Base-by-base conservation (phyloP, 345 rosid genomes). In the Mercurialis annua region DNA sequence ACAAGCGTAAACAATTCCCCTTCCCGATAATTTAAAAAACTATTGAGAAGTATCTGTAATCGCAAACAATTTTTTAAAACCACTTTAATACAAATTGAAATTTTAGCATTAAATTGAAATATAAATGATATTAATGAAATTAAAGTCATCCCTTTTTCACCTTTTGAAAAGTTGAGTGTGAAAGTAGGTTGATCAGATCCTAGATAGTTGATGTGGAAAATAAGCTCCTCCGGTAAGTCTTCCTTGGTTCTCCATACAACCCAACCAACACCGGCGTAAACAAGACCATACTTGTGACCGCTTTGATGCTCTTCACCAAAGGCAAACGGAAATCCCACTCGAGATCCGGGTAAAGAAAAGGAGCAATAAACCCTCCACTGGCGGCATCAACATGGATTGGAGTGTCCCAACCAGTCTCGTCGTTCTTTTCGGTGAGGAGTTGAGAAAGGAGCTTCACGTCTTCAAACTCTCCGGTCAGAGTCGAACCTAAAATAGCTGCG, bases 221-320 rank as follows among this genome's bases (percentile, higher is more conserved):
- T 34, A 14, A 71, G 74, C 36, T 71, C 69, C 20, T 71, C 74
- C 1, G 74, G 74, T 63, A 71, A 63, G 64, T 64, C 64, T 3
- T 71, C 74, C 56, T 64, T 56, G 8, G 17, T 54, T 48, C 74
- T 63, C 74, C 74, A 64, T 2, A 71, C 49, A 33, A 47, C 69
- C 69, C 74, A 71, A 21, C 74, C 74, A 4, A 70, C 68, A 15
- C 73, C 73, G n/a, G 73, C 73, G 52, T 61, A 62, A 46, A 70
- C 73, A 1, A 59, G 58, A 31, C 65, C 65, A 38, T 54, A 66
- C 70, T 66, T 66, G 34, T 66, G 70, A 10, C 70, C 71, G 18
- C 71, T 68, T 69, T 69, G 21, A 69, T 69, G 20, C 72, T 69
- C 72, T 59, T 69, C 50, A 69, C 72, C 68, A 55, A 53, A 24